Evolutionary conservation across 2,329 filamentous ascomycete species (phyloP), one percentile per base, ranked within the genome.

Genomic region (Thermomyces lanuginosus): DNA sequence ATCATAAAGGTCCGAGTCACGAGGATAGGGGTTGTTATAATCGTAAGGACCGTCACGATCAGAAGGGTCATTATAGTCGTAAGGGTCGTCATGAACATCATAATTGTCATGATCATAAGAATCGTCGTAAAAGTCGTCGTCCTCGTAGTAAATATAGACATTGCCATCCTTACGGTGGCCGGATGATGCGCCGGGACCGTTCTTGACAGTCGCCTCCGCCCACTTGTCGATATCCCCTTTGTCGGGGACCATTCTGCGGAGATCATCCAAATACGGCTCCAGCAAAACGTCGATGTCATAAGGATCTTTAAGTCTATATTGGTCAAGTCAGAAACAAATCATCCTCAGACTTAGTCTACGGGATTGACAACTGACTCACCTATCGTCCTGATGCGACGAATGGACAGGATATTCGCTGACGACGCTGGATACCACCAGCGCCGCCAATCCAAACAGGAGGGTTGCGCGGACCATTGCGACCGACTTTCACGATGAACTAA

Each of bases 191-290:
- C 29, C 18, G 14, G 31, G 27, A 6, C 31, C 31, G 17, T 33
- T 33, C 15, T 30, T n/a, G 15, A 10, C 11, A 9, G 21, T 28
- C 21, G 21, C 16, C 4, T 24, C 21, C 4, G 30, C 21, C 31
- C 31, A 33, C 14, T 22, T 8, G 21, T 33, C 27, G 14, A 33
- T 27, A n/a, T 29, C 23, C 9, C 25, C 21, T 10, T 33, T 27
- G 10, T 30, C 14, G 6, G 31, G 31, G 10, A 33, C 27, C 14
- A 29, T 26, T 16, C n/a, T n/a, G n/a, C n/a, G n/a, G n/a, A n/a
- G n/a, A n/a, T 26, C 24, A 13, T 33, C 31, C 17, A 33, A 8
- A 9, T 24, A 12, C n/a, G n/a, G n/a, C 14, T 16, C 22, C 8
- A 33, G 21, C 21, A 26, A 33, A 9, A 23, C 6, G 16, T 19